Conservation (phyloP, 164 flowering plant species). For the Sextonia rubra region DNA sequence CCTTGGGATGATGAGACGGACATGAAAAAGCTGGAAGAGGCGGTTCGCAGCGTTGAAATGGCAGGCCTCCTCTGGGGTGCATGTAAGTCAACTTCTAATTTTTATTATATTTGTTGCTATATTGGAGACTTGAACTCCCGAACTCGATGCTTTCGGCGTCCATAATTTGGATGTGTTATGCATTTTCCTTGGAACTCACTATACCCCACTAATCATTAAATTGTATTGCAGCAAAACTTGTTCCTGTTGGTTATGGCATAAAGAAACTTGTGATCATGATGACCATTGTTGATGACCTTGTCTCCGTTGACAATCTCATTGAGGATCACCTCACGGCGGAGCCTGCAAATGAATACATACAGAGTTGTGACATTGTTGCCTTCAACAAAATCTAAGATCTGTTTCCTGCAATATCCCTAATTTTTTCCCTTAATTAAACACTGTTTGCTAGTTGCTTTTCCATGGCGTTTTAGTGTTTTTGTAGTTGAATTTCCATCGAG, state of each 20-base stretch:
- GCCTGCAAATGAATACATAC: slow-evolving; percentile 71
- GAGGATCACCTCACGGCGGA: slow-evolving; percentile 76
- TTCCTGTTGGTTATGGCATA: slow-evolving; percentile 89
- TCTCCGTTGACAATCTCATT: slow-evolving; percentile 74
- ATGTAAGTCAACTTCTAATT: slow-evolving; percentile 19
- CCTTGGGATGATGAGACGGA: slow-evolving; percentile 99
- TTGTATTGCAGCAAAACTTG: slow-evolving; percentile 64
- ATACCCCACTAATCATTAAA: background rate
- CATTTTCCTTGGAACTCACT: no score
- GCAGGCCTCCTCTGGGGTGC: slow-evolving; percentile 74
- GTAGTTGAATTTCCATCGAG: background rate
- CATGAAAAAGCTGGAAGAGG: slow-evolving; percentile 94
- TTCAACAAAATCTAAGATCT: slow-evolving; percentile 72
- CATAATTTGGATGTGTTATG: no score
- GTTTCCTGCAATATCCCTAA: background rate
- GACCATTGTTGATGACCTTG: slow-evolving; percentile 88
- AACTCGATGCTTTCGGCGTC: no score
- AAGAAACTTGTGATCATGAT: slow-evolving; percentile 90
- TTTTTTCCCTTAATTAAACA: no score
- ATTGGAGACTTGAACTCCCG: no score
- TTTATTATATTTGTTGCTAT: background rate
- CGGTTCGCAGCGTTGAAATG: slow-evolving; percentile 71
- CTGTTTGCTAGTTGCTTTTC: background rate
- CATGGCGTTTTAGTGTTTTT: background rate
- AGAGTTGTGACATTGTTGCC: slow-evolving; percentile 96